These are phyloP conservation scores for Harrya chromipes DNA, from an alignment of 768 basidiomycete species.

Conservation along the genomic window DNA sequence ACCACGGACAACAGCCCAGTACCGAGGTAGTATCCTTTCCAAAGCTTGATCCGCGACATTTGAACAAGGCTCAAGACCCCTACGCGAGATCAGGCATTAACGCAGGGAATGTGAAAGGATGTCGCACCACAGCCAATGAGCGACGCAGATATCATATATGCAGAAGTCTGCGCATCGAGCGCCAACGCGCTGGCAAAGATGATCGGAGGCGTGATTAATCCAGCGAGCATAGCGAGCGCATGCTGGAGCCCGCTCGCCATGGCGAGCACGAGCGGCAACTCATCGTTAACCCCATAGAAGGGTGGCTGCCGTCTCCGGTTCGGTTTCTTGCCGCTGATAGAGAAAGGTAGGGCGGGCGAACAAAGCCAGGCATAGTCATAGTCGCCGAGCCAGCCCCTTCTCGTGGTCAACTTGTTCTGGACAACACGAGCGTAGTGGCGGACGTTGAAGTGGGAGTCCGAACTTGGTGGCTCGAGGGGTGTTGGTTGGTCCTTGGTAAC, in stretches of 20 bases:
- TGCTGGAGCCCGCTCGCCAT: conserved; percentile 74
- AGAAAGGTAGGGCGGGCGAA: conserved; percentile 62
- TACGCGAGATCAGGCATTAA: conserved; percentile 19
- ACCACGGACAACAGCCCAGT: conserved; percentile 83
- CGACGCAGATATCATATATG: conserved; percentile 80
- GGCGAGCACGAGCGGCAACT: conserved; percentile 70
- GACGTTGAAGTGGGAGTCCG: conserved; percentile 3
- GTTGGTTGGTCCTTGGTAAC: conserved; percentile 18
- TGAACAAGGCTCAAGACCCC: conserved; percentile 76
- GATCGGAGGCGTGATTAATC: conserved; percentile 80
- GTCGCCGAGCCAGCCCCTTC: conserved; percentile 74
- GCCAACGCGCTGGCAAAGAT: conserved; percentile 66
- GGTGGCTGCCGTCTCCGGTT: conserved; percentile 46
- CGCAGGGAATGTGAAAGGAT: background rate
- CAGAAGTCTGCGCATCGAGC: conserved; percentile 53
- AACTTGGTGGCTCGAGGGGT: conserved; percentile 8
- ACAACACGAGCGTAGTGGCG: conserved; percentile 11
- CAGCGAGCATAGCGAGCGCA: conserved; percentile 79
- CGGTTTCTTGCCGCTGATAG: conserved; percentile 30
- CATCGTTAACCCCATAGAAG: conserved; percentile 71
- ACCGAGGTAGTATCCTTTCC: conserved; percentile 63
- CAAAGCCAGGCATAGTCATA: conserved; percentile 80
- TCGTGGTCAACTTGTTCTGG: conserved; percentile 42
- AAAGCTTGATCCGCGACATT: conserved; percentile 67
- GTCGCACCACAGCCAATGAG: conserved; percentile 72